Percentiles rank a stretch among this genome's conserved stretches.
Evolutionary conservation across 352 stramenopile genomes (phyloP).

Genomic region (Pythium brachiatum): DNA sequence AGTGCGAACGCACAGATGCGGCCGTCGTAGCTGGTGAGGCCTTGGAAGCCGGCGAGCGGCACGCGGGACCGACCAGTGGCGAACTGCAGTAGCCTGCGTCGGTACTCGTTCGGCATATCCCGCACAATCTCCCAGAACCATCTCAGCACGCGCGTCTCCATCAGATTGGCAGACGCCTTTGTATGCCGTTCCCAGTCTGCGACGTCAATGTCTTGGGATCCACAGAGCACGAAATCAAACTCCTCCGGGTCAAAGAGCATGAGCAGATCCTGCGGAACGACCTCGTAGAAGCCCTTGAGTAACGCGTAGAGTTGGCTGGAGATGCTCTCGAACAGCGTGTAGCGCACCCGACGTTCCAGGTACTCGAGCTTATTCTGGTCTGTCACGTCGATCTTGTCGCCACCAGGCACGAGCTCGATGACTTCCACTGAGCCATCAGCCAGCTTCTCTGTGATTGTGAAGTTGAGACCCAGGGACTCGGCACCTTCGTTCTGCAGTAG

Average conservation of each 20-base stretch:
- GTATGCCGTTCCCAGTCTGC: constrained; percentile 94
- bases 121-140: constrained; percentile 98
- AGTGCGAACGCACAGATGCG: constrained; percentile 73
- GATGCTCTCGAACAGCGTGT: constrained; percentile 58
- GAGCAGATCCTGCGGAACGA: constrained; percentile 94
- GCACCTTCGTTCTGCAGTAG: constrained; percentile 44
- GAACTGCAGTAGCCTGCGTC: constrained; percentile 74
- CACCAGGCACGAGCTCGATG: constrained; percentile 21
- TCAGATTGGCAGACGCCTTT: constrained; percentile 44
- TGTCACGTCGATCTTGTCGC: constrained; percentile 76
- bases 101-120: constrained; percentile 80
- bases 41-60: constrained; percentile 69
- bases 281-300: constrained; percentile 95
- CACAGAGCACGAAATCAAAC: constrained; percentile 96
- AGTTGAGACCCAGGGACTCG: constrained; percentile 42
- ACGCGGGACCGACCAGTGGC: constrained; percentile 76
- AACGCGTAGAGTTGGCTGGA: constrained; percentile 53
- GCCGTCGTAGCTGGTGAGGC: constrained; percentile 79
- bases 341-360: constrained; percentile 81
- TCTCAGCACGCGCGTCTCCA: constrained; percentile 29
- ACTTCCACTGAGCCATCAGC: constrained; percentile 2
- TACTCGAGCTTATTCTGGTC: constrained; percentile 95
- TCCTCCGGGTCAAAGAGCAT: constrained; percentile 97
- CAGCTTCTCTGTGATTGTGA: constrained; percentile 30
- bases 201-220: constrained; percentile 94